A percentile compares a stretch with the other conserved stretches of the same genome.
These are phyloP conservation scores for Alternaria incomplexa DNA, from an alignment of 2,329 filamentous ascomycete species.

Conservation along the genomic window DNA sequence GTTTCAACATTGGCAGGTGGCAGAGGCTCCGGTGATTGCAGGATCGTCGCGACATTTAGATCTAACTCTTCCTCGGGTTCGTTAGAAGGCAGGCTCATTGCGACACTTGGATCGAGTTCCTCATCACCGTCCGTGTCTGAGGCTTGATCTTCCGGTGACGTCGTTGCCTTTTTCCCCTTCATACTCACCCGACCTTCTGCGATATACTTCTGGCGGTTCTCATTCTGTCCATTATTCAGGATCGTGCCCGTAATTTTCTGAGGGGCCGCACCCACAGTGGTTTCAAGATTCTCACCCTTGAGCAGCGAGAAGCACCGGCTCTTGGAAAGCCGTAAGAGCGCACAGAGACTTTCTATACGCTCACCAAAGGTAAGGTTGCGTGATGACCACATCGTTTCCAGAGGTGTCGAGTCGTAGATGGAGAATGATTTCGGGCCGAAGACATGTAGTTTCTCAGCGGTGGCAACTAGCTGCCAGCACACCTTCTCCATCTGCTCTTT, in stretches of 20 bases:
- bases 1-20: neutral
- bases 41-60: neutral
- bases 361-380: constrained; percentile 11
- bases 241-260: neutral
- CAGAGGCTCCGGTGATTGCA: neutral
- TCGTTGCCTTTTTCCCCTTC: neutral
- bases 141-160: neutral
- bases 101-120: neutral
- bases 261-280: neutral
- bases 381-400: constrained; percentile 1
- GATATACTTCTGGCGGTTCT: neutral
- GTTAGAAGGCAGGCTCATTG: neutral
- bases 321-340: constrained; percentile 11
- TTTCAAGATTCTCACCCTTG: constrained; percentile 14
- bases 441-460: constrained; percentile 10
- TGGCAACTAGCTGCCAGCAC: constrained; percentile 16
- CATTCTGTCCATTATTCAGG: neutral
- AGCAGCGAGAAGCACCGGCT: constrained; percentile 14
- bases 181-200: neutral
- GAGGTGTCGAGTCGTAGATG: constrained; percentile 6
- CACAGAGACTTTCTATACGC: constrained; percentile 10
- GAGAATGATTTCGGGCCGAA: constrained; percentile 3
- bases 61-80: neutral
- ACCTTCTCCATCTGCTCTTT: constrained; percentile 15
- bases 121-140: neutral